A percentile compares a stretch with the other conserved stretches of the same genome.
phyloP scores from a whole-genome alignment of 176 grass and related monocot species.

The Ampelocalamus luodianensis region DNA sequence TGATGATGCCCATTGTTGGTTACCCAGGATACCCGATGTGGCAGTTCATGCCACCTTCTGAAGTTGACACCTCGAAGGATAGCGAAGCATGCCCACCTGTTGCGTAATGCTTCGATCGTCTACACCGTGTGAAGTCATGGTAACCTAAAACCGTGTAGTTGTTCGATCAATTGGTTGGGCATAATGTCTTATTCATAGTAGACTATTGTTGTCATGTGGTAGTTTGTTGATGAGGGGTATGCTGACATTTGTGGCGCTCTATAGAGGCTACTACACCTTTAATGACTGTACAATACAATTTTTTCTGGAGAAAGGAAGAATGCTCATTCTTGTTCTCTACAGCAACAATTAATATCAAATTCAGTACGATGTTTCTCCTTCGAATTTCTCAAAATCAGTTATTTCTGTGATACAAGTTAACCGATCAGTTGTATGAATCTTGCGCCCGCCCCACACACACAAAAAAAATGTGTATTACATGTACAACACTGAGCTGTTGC shows the following conservation, averaged over 20 bases:
- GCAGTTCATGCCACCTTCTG: conserved; percentile 75
- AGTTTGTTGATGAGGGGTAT: conserved; percentile 35
- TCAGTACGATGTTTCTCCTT: neutral
- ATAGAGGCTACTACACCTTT: conserved; percentile 31
- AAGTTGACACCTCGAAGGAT: conserved; percentile 76
- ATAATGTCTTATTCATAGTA: conserved; percentile 28
- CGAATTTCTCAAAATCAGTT: neutral
- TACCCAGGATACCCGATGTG: conserved; percentile 72
- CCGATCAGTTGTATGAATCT: neutral
- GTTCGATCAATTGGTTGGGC: conserved; percentile 36
- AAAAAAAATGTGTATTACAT: neutral
- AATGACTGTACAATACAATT: conserved; percentile 44
- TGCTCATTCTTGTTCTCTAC: conserved; percentile 54
- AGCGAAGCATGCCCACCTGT: conserved; percentile 66
- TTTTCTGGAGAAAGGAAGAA: conserved; percentile 54
- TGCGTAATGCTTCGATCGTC: conserved; percentile 37
- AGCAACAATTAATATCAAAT: conserved; percentile 27
- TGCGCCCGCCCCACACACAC: too few species aligned
- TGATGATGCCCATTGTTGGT: conserved; percentile 69
- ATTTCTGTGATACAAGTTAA: neutral
- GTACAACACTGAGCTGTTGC: neutral
- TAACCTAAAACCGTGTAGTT: conserved; percentile 28
- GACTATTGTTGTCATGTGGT: conserved; percentile 42
- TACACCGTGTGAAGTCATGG: conserved; percentile 16
- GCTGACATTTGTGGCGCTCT: conserved; percentile 35